phyloP scores from a whole-genome alignment of 1,284 basidiomycete species.

The Laetiporus sulphureus region DNA sequence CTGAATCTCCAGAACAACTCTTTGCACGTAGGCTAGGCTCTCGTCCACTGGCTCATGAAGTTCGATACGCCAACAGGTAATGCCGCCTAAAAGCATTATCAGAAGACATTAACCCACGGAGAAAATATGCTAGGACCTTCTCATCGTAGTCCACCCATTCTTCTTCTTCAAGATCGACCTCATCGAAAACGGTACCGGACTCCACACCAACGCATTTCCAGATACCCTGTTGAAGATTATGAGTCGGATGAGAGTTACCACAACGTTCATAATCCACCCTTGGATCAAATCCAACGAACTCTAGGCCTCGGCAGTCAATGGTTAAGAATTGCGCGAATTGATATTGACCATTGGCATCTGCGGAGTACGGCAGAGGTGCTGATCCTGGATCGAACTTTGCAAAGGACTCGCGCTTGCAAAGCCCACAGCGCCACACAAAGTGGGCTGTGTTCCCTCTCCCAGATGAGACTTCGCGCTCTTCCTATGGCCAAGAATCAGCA shows the following conservation, averaged over 20 bases:
- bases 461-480: conserved; percentile 55
- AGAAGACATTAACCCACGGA: neutral
- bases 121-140: conserved; percentile 40
- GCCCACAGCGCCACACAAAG: conserved; percentile 73
- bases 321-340: conserved; percentile 55
- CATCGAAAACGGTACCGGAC: conserved; percentile 48
- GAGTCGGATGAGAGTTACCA: conserved; percentile 1
- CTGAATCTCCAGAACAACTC: conserved; percentile 6
- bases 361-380: conserved; percentile 47
- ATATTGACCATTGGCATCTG: conserved; percentile 50
- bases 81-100: conserved; percentile 36
- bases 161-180: conserved; percentile 54
- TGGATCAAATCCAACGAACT: conserved; percentile 69
- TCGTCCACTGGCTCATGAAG: conserved; percentile 55
- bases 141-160: conserved; percentile 84
- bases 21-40: conserved; percentile 37
- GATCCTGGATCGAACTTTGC: conserved; percentile 64
- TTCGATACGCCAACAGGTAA: conserved; percentile 60
- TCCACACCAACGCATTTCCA: conserved; percentile 65
- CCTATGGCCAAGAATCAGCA: conserved; percentile 31
- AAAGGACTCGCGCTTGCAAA: conserved; percentile 73
- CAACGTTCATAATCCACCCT: conserved; percentile 30
- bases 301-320: conserved; percentile 73
- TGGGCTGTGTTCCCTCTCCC: conserved; percentile 63
- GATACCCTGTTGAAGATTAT: conserved; percentile 42